These are phyloP conservation scores for Buxus sempervirens DNA, from an alignment of 164 flowering plant genomes.

Conservation along the genomic window DNA sequence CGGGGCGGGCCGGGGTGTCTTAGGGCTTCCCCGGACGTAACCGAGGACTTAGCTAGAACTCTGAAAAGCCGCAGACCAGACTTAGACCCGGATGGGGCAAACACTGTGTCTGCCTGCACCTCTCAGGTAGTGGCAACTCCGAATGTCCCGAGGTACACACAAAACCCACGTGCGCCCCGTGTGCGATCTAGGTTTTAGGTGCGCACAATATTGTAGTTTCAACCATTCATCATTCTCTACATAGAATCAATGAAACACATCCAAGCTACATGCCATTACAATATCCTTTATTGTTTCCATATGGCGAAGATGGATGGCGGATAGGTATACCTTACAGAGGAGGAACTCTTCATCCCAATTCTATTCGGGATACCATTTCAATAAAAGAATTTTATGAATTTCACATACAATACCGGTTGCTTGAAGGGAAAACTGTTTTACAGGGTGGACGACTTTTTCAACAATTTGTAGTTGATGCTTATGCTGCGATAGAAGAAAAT, in stretches of 20 bases:
- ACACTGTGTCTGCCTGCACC: no score
- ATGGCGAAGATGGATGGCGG: slow-evolving; percentile 12
- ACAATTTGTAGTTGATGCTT: slow-evolving; percentile 20
- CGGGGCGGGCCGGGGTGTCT: no score
- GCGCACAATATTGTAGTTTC: slow-evolving; percentile 6
- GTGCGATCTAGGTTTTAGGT: no score
- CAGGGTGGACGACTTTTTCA: background rate
- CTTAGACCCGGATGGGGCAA: no score
- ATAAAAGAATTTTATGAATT: slow-evolving; percentile 13
- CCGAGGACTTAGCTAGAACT: no score
- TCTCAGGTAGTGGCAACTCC: no score
- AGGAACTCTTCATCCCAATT: no score
- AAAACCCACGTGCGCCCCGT: no score
- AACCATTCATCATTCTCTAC: background rate
- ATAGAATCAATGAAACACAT: slow-evolving; percentile 7
- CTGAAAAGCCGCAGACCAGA: no score
- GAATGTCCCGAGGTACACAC: no score
- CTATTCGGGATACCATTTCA: background rate
- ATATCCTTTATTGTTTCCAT: slow-evolving; percentile 14
- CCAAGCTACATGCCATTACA: slow-evolving; percentile 11
- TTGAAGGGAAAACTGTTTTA: background rate
- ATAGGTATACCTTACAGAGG: background rate
- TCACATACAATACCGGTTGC: background rate
- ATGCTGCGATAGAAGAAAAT: slow-evolving; percentile 5
- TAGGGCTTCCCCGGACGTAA: no score